Base-by-base conservation (phyloP, 345 rosid genomes). In the Euphorbia peplus region DNA sequence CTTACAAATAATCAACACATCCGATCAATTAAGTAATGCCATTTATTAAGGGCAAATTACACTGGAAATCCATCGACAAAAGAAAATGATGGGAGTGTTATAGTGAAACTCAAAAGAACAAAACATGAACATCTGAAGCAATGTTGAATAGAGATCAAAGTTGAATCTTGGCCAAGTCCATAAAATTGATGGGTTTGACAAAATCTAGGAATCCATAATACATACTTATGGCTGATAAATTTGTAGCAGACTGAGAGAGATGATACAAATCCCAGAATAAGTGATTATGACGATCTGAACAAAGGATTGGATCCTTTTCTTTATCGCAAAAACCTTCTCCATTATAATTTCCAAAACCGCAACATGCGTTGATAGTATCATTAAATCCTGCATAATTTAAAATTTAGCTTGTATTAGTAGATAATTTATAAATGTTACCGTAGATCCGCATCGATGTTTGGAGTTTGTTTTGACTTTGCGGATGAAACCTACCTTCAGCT, bases 221-320 rank as follows among this genome's bases (percentile, higher is more conserved):
- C 3, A 74, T 44, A n/a, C 48, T 24, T 1, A 0, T 0, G 8
- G 78, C 68, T 0, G 75, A 35, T 19, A 70, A n/a, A n/a, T 14
- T 24, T 30, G 67, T 14, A 6, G 58, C 76, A 0, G 55, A 37
- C 47, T 70, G 8, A 18, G 76, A 53, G 10, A 73, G 79, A 64
- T 71, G 76, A 53, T 42, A 71, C 16, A 68, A 29, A 44, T 79
- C 82, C 79, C 79, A 75, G 29, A 79, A 75, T 50, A 71, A n/a
- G 64, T 68, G 29, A 0, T 48, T 62, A 0, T 0, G 0, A 1
- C 48, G 52, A 52, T 71, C 51, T 0, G 12, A 8, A 58, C 76
- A 79, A 1, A 71, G 66, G 25, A 30, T 67, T 15, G 78, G 32
- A 11, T 19, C 55, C 24, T 39, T 5, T 46, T n/a, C 14, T 44